Conservation (phyloP, 192 early-diverging fungal genomes). For the Entomortierella chlamydospora region DNA sequence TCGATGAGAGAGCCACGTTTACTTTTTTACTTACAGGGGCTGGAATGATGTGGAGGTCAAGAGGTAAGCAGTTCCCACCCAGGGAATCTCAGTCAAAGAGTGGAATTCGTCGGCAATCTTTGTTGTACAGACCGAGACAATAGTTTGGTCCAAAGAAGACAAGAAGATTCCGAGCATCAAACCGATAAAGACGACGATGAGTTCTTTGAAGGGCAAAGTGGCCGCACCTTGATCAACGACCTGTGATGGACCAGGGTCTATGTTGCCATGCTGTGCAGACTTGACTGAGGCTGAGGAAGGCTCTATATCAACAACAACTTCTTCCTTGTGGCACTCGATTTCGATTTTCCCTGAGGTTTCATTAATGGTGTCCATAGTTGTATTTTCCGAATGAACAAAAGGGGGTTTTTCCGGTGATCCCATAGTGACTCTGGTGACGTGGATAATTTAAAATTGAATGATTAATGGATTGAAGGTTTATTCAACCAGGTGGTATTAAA, state of each 20-base stretch:
- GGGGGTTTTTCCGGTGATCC: background rate
- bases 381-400: slow-evolving; percentile 5
- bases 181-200: slow-evolving; percentile 51
- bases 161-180: slow-evolving; percentile 69
- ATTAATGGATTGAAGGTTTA: no score
- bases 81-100: slow-evolving; percentile 60
- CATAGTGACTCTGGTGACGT: background rate
- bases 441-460: background rate
- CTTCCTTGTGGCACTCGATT: slow-evolving; percentile 2
- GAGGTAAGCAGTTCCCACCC: slow-evolving; percentile 78
- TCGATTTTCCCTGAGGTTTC: no score
- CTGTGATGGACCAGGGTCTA: slow-evolving; percentile 25
- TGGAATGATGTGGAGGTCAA: slow-evolving; percentile 77
- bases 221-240: slow-evolving; percentile 6
- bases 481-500: no score
- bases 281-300: background rate
- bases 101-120: slow-evolving; percentile 75
- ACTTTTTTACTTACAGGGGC: slow-evolving; percentile 56
- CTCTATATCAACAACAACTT: background rate
- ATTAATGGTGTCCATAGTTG: background rate
- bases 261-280: slow-evolving; percentile 3
- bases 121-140: slow-evolving; percentile 77
- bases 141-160: slow-evolving; percentile 79
- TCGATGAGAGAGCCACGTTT: background rate
- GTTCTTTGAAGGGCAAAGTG: slow-evolving; percentile 35